Percentiles rank a stretch among this genome's conserved stretches.
phyloP scores from a whole-genome alignment of 1,284 basidiomycete genomes.

The Waitea zeae region DNA sequence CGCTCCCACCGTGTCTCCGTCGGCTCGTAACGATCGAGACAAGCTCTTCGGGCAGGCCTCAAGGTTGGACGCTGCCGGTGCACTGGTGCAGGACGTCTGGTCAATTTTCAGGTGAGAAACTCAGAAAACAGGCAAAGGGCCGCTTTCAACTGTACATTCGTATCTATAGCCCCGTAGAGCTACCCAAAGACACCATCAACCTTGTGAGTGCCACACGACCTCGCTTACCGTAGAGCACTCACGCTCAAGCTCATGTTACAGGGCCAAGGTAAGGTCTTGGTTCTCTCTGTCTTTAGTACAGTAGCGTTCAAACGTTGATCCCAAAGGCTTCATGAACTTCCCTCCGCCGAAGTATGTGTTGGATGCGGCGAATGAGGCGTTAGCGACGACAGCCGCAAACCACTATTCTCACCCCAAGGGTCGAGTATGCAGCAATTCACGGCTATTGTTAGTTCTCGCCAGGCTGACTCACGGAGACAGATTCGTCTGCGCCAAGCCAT shows the following conservation, averaged over 20 bases:
- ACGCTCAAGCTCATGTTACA: no score
- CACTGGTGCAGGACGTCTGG: slow-evolving; percentile 77
- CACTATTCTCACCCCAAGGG: slow-evolving; percentile 90
- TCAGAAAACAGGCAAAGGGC: no score
- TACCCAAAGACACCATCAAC: slow-evolving; percentile 79
- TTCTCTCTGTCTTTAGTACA: no score
- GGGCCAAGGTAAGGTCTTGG: no score
- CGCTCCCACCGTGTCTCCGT: no score
- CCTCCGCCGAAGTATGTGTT: slow-evolving; percentile 73
- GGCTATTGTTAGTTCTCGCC: no score
- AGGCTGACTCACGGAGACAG: no score
- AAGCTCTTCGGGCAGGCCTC: no score
- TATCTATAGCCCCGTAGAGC: slow-evolving; percentile 52
- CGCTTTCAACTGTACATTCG: slow-evolving; percentile 6
- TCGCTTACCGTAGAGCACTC: not conserved
- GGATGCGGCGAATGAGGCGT: slow-evolving; percentile 56
- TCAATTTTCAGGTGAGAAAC: slow-evolving; percentile 76
- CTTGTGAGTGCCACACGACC: slow-evolving; percentile 53
- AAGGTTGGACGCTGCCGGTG: slow-evolving; percentile 53
- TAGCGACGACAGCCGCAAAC: slow-evolving; percentile 53
- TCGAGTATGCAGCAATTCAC: no score
- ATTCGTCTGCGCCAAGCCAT: slow-evolving; percentile 77
- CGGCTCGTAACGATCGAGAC: no score
- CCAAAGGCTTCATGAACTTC: slow-evolving; percentile 81
- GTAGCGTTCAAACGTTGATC: no score